A percentile compares a stretch with the other conserved stretches of the same genome.
These are phyloP conservation scores for Candida chauliodis DNA, from an alignment of 805 yeast species.

Conservation along the genomic window DNA sequence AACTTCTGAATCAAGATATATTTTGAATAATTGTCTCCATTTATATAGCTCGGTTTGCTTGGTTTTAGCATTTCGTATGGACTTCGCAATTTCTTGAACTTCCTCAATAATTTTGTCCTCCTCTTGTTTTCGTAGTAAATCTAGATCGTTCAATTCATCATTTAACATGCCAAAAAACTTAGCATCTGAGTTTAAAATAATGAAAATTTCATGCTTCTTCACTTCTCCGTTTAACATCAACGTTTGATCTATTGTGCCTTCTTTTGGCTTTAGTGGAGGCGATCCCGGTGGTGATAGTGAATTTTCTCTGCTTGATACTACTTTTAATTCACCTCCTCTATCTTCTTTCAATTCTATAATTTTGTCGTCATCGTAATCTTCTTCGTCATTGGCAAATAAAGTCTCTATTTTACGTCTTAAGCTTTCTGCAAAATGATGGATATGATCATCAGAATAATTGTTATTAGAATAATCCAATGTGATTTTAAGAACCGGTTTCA, in stretches of 20 bases:
- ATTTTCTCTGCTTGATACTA: conserved; percentile 9
- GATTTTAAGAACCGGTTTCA: conserved; percentile 38
- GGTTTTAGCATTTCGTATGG: conserved; percentile 31
- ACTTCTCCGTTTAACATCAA: background rate
- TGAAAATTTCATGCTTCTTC: conserved; percentile 31
- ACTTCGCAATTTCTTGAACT: conserved; percentile 37
- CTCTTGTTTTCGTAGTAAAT: conserved; percentile 38
- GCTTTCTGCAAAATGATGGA: conserved; percentile 25
- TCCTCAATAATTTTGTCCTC: conserved; percentile 40
- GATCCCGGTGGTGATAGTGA: conserved; percentile 9
- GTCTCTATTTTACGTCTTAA: conserved; percentile 25
- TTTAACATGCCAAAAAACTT: conserved; percentile 58
- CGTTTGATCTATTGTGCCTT: background rate
- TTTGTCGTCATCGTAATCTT: conserved; percentile 14
- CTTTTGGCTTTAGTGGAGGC: conserved; percentile 6
- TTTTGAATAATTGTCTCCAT: conserved; percentile 68
- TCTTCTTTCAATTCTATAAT: conserved; percentile 28
- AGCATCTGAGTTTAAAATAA: conserved; percentile 52
- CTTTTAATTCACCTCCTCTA: conserved; percentile 14
- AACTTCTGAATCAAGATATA: conserved; percentile 64
- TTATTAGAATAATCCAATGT: conserved; percentile 29
- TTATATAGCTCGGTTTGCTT: conserved; percentile 53
- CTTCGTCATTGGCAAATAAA: conserved; percentile 22
- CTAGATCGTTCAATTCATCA: conserved; percentile 49
- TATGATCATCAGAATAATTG: conserved; percentile 30